Conservation (phyloP, 352 stramenopile species). For the Globisporangium iwayamae region DNA sequence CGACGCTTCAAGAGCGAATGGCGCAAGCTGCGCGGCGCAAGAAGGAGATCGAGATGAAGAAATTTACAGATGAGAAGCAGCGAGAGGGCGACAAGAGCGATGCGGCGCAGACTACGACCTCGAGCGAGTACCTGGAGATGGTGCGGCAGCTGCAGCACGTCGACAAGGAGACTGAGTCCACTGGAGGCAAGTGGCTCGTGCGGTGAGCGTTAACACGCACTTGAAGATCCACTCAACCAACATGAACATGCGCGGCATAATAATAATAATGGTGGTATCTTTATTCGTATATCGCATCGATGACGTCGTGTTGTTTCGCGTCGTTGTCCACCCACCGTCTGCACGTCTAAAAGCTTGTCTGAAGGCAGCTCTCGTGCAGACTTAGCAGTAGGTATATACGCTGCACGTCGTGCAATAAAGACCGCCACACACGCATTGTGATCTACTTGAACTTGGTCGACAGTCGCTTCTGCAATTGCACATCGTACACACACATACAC, state of each 20-base stretch:
- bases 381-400: too few species aligned
- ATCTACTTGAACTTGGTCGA: conserved; percentile 21
- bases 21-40: conserved; percentile 49
- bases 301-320: not conserved
- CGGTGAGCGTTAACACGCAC: conserved; percentile 23
- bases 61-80: conserved; percentile 9
- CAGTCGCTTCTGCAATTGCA: conserved; percentile 45
- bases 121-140: conserved; percentile 59
- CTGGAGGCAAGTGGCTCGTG: conserved; percentile 70
- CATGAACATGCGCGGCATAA: not conserved
- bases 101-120: conserved; percentile 2
- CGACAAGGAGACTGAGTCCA: conserved; percentile 42
- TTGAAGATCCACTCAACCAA: not conserved
- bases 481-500: conserved; percentile 10
- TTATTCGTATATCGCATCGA: not conserved
- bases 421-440: not conserved
- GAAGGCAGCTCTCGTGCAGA: conserved; percentile 3
- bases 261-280: conserved; percentile 8
- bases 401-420: not conserved
- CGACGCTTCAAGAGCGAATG: conserved; percentile 59
- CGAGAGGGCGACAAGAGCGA: conserved; percentile 10
- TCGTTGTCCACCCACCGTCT: not conserved
- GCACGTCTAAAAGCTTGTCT: conserved; percentile 7
- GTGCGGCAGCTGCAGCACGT: conserved; percentile 62
- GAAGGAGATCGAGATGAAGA: conserved; percentile 44